Conservation (phyloP, 768 basidiomycete species). For the Trametes cinnabarina region DNA sequence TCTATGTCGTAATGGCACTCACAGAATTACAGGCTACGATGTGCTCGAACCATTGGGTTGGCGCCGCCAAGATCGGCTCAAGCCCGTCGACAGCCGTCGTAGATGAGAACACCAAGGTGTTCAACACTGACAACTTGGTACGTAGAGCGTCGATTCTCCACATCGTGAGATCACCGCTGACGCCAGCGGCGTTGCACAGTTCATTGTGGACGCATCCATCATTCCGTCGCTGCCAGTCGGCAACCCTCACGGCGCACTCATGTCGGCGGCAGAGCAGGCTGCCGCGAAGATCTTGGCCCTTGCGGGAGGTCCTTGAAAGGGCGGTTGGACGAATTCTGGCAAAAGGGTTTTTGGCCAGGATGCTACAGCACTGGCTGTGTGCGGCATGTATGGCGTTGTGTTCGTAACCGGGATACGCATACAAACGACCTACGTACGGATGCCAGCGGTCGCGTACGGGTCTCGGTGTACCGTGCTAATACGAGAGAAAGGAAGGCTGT, state of each 20-base stretch:
- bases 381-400: background rate
- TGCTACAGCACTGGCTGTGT: background rate
- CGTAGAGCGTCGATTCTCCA: conserved; percentile 7
- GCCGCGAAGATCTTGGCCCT: conserved; percentile 55
- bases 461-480: no score
- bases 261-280: conserved; percentile 59
- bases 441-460: background rate
- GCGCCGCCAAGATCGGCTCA: conserved; percentile 48
- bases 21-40: conserved; percentile 30
- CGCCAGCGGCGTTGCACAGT: conserved; percentile 32
- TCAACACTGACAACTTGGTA: conserved; percentile 40
- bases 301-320: conserved; percentile 47
- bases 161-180: conserved; percentile 28
- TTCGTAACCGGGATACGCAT: no score
- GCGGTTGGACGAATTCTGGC: no score
- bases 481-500: conserved; percentile 6
- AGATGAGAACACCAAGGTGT: conserved; percentile 56
- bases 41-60: conserved; percentile 67
- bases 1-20: background rate
- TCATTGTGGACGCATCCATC: conserved; percentile 53
- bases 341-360: conserved; percentile 4
- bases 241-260: conserved; percentile 55
- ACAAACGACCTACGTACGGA: background rate
- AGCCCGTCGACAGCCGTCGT: conserved; percentile 43
- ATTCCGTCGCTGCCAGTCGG: conserved; percentile 55